These are phyloP conservation scores for Scheffersomyces quercinus DNA, from an alignment of 1,139 yeast species.

Conservation along the genomic window DNA sequence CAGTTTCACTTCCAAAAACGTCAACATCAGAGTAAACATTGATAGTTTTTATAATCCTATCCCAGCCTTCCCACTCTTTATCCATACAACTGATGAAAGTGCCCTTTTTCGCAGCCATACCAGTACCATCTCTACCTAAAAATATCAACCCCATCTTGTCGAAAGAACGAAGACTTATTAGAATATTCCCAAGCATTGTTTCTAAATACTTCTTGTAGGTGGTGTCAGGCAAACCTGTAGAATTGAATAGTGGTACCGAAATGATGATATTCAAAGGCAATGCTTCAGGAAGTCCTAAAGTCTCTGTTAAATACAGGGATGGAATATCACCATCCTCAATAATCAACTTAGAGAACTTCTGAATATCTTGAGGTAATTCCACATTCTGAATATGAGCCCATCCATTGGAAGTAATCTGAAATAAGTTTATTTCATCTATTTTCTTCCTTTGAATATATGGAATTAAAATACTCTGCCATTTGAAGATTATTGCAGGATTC, in stretches of 20 bases:
- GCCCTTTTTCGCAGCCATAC: slow-evolving; percentile 37
- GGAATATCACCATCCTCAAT: slow-evolving; percentile 42
- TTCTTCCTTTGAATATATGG: slow-evolving; percentile 14
- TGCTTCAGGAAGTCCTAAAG: slow-evolving; percentile 35
- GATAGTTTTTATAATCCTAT: slow-evolving; percentile 43
- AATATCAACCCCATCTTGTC: slow-evolving; percentile 59
- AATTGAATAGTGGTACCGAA: slow-evolving; percentile 45
- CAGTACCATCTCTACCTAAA: slow-evolving; percentile 47
- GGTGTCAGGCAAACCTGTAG: slow-evolving; percentile 25
- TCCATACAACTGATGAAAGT: slow-evolving; percentile 56
- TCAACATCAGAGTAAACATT: slow-evolving; percentile 30
- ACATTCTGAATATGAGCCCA: slow-evolving; percentile 38
- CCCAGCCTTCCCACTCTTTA: slow-evolving; percentile 62
- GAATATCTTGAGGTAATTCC: slow-evolving; percentile 41
- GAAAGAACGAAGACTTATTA: slow-evolving; percentile 32
- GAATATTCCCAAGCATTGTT: slow-evolving; percentile 23
- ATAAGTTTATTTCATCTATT: slow-evolving; percentile 31
- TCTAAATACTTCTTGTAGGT: slow-evolving; percentile 35
- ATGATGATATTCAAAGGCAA: slow-evolving; percentile 50
- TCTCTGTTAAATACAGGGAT: slow-evolving; percentile 29
- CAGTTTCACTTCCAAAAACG: slow-evolving; percentile 15
- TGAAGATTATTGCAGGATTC: slow-evolving; percentile 35
- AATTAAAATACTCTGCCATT: slow-evolving; percentile 40
- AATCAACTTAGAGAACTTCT: slow-evolving; percentile 34
- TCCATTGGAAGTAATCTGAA: slow-evolving; percentile 52